A percentile compares a stretch with the other conserved stretches of the same genome.
Conservation (phyloP, 257 asterid species). For the Eucommia ulmoides region DNA sequence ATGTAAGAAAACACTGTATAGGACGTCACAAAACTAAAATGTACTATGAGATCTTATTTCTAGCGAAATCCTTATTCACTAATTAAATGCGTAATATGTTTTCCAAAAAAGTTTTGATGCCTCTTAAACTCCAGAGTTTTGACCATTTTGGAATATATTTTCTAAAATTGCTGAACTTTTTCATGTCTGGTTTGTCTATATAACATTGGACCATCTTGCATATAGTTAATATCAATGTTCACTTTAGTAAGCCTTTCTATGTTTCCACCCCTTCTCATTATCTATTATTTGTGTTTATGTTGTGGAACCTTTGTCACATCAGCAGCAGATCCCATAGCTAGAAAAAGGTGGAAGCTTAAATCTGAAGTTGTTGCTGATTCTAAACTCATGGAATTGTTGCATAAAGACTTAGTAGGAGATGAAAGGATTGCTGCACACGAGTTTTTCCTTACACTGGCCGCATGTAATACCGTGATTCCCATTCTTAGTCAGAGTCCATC, state of each 20-base stretch:
- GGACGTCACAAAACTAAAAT: too few relatives aligned
- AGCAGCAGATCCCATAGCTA: slow-evolving; percentile 12
- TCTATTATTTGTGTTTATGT: background rate
- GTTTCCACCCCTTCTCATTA: background rate
- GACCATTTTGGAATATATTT: too few relatives aligned
- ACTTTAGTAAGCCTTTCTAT: background rate
- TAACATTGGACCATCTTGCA: too few relatives aligned
- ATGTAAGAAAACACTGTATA: too few relatives aligned
- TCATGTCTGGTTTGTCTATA: too few relatives aligned
- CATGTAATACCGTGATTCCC: slow-evolving; percentile 95
- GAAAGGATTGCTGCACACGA: slow-evolving; percentile 78
- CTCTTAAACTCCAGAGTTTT: too few relatives aligned
- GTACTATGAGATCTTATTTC: too few relatives aligned
- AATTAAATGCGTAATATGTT: too few relatives aligned
- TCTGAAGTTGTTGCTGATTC: slow-evolving; percentile 56
- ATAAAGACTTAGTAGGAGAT: slow-evolving; percentile 44
- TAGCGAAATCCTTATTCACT: too few relatives aligned
- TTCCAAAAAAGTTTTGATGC: too few relatives aligned
- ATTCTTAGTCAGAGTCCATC: slow-evolving; percentile 40
- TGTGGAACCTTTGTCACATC: slow-evolving; percentile 14
- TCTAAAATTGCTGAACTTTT: too few relatives aligned
- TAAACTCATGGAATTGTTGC: slow-evolving; percentile 62
- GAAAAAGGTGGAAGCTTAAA: slow-evolving; percentile 64
- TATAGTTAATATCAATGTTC: too few relatives aligned
- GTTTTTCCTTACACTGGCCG: slow-evolving; percentile 83